Percentiles rank a stretch among this genome's conserved stretches.
phyloP scores from a whole-genome alignment of 176 grass and related monocot genomes.

The Avena sativa region DNA sequence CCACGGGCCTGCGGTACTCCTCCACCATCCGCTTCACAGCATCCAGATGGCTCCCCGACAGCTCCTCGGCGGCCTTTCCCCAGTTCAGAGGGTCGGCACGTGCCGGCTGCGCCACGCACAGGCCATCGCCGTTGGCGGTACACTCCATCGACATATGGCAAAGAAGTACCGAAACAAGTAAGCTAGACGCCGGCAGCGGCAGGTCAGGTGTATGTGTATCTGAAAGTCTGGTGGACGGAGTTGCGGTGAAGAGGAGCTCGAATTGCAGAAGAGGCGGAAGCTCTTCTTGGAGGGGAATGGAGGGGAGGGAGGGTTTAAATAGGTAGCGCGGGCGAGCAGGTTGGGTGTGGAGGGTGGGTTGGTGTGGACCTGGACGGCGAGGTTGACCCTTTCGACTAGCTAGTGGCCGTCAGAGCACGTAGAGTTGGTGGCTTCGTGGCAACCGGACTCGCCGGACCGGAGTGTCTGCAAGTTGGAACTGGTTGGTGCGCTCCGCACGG shows the following conservation, averaged over 20 bases:
- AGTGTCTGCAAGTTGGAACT: background rate
- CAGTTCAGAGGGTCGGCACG: conserved; percentile 70
- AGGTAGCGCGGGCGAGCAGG: conserved; percentile 30
- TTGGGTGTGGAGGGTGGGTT: conserved; percentile 20
- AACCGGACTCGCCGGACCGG: background rate
- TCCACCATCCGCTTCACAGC: conserved; percentile 79
- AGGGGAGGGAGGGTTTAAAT: conserved; percentile 53
- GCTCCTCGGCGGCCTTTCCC: conserved; percentile 55
- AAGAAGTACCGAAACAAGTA: background rate
- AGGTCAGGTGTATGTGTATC: background rate
- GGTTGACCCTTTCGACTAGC: background rate
- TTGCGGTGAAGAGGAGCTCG: conserved; percentile 41
- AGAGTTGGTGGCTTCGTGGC: conserved; percentile 13
- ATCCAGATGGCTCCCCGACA: conserved; percentile 65
- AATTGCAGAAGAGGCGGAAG: background rate
- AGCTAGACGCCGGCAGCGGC: background rate
- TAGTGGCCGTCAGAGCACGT: background rate
- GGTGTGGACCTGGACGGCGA: conserved; percentile 32
- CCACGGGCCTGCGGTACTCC: conserved; percentile 62
- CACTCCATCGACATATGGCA: conserved; percentile 32
- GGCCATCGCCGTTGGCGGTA: conserved; percentile 33
- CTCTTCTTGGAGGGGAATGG: conserved; percentile 54
- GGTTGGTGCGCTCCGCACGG: conserved; percentile 25
- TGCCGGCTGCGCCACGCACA: conserved; percentile 39
- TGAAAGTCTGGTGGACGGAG: conserved; percentile 1